Evolutionary conservation across 257 asterid species (phyloP).

Genomic region (Forsythia viridissima): DNA sequence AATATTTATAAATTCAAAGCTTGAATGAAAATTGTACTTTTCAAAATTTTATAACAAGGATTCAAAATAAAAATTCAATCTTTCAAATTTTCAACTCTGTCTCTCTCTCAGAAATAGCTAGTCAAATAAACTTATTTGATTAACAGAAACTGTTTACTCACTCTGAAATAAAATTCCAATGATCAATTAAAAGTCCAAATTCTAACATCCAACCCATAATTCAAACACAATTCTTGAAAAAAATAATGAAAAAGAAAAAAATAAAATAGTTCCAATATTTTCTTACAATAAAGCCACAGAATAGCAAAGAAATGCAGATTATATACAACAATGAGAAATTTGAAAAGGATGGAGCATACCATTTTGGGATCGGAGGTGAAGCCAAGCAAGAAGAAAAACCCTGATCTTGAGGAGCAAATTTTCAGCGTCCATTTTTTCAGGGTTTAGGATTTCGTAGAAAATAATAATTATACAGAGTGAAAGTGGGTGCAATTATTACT

Average conservation of each 20-base stretch:
- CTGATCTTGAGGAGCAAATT: constrained; percentile 46
- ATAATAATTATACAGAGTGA: constrained; percentile 3
- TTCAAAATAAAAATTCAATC: neutral
- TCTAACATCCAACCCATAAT: neutral
- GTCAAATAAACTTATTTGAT: neutral
- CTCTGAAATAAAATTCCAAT: neutral
- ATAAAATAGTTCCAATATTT: neutral
- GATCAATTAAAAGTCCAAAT: neutral
- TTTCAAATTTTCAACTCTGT: neutral
- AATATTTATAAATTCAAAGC: neutral
- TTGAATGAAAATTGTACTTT: neutral
- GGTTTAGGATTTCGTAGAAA: neutral
- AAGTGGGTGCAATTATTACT: constrained; percentile 24
- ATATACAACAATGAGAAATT: neutral
- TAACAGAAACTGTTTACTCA: neutral
- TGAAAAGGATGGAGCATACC: constrained; percentile 37
- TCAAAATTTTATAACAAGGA: neutral
- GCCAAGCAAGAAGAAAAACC: constrained; percentile 50
- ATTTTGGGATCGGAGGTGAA: constrained; percentile 65
- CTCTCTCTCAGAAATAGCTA: no score
- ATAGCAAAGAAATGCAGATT: neutral
- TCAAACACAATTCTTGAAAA: constrained; percentile 5
- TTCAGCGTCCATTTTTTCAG: constrained; percentile 38
- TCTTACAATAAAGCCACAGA: neutral
- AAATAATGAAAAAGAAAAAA: neutral